A percentile compares a stretch with the other conserved stretches of the same genome.
Evolutionary conservation across 148 eudicot species (phyloP).

Genomic region (Rhododendron mucronatum): DNA sequence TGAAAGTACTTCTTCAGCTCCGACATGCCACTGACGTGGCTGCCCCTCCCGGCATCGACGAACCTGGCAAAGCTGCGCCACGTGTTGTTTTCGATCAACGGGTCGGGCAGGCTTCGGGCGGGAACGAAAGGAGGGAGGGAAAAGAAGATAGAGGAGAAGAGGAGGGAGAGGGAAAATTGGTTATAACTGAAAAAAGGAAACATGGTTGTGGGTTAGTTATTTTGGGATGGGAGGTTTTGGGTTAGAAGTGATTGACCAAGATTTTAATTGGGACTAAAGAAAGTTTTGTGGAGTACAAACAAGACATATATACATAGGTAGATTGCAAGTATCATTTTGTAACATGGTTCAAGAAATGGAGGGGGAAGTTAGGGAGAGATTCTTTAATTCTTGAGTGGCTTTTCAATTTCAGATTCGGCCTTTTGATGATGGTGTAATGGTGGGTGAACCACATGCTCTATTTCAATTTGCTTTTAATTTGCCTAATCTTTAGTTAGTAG

Average conservation of each 20-base stretch:
- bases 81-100: constrained; percentile 26
- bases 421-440: constrained; percentile 22
- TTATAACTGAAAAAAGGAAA: constrained; percentile 22
- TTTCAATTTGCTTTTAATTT: background rate
- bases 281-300: background rate
- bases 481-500: background rate
- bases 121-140: constrained; percentile 24
- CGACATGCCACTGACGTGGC: constrained; percentile 45
- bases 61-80: constrained; percentile 51
- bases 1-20: constrained; percentile 63
- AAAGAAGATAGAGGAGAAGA: constrained; percentile 9
- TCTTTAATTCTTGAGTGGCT: constrained; percentile 33
- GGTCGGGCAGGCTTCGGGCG: constrained; percentile 32
- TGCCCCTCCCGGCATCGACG: constrained; percentile 51
- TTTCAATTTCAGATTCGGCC: constrained; percentile 25
- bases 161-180: constrained; percentile 3
- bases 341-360: constrained; percentile 19
- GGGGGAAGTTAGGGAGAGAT: constrained; percentile 49
- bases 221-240: constrained; percentile 9
- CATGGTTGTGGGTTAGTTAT: constrained; percentile 35
- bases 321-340: background rate
- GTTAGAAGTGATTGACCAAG: background rate
- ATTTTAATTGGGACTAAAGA: background rate
- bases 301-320: background rate
- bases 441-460: constrained; percentile 45